phyloP scores from a whole-genome alignment of 2,329 filamentous ascomycete genomes.

The Proliferodiscus dingleyae region DNA sequence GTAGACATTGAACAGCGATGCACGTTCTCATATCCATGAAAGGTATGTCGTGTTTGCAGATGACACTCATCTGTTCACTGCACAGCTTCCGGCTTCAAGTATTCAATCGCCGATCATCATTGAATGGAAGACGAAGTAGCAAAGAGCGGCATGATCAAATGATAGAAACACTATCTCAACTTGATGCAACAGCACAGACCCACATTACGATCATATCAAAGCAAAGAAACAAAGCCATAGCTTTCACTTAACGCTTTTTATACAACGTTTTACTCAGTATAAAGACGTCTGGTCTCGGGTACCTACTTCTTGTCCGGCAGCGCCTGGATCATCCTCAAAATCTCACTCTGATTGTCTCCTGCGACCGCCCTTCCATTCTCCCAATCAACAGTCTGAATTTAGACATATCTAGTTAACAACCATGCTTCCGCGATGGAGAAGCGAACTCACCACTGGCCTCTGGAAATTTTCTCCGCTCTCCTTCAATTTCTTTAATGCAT shows the following conservation, averaged over 20 bases:
- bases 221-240: background rate
- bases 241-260: slow-evolving; percentile 7
- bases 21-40: too few species aligned
- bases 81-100: too few species aligned
- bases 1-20: too few species aligned
- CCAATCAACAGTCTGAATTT: slow-evolving; percentile 73
- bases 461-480: slow-evolving; percentile 64
- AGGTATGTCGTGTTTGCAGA: too few species aligned
- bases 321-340: slow-evolving; percentile 71
- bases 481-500: slow-evolving; percentile 77
- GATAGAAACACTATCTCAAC: background rate
- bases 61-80: too few species aligned
- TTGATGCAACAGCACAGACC: background rate
- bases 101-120: too few species aligned
- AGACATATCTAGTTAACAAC: slow-evolving; percentile 23
- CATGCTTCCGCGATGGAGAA: background rate
- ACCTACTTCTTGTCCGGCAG: slow-evolving; percentile 35
- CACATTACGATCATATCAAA: background rate
- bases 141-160: background rate
- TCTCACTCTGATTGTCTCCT: slow-evolving; percentile 82
- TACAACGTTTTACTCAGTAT: too few species aligned
- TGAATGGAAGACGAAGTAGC: too few species aligned
- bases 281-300: background rate
- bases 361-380: slow-evolving; percentile 77
- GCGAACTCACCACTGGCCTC: slow-evolving; percentile 65